Evolutionary conservation across 1,284 basidiomycete genomes (phyloP), one percentile per base, ranked within the genome.

Genomic region (Moniliophthora roreri): DNA sequence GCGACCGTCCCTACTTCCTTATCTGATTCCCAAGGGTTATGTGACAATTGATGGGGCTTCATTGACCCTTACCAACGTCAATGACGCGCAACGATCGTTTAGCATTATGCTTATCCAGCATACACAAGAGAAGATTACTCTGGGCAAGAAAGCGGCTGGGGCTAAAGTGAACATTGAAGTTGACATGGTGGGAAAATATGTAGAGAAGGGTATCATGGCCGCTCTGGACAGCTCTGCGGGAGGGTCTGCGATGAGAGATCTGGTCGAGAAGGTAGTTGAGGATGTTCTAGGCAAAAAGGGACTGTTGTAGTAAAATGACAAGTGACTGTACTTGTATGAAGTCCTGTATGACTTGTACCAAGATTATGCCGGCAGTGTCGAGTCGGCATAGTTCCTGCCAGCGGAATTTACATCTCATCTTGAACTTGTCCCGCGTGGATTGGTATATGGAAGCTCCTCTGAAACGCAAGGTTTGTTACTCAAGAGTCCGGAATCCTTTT

Each of bases 1-100:
- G 10, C 77, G 82, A 45, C 85, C 83, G 32, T 88, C 81, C 4
- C 76, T 92, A 28, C 75, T 94, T 51, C 86, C 82, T 0, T 97
- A 93, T 68, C 76, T 99, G 59, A 91, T 99, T 56, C 85, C 90
- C n/a, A 99, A 99, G 70, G 96, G 96, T 48, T 99, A 95, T 69
- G 80, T 99, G 52, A 87, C 95, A 9, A 85, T 99, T 59, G 96
- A 99, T 69, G 96, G 97, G 18, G 85, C 95, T 2, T 97, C 94
- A 2, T 77, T 99, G 45, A 99, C 96, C 0, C 66, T 99, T 59
- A 98, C 95, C 0, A 76, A 77, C 35, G 93, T 98, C 23, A 75
- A 92, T 64, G 91, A 95, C 62, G 66, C 69, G 11, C 65, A 76
- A 47, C 68, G 82, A n/a, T 82, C 76, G 48, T 97, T 99, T 68